Evolutionary conservation across 2,329 filamentous ascomycete genomes (phyloP), one percentile per base, ranked within the genome.

Genomic region (Achaetomium macrosporum): DNA sequence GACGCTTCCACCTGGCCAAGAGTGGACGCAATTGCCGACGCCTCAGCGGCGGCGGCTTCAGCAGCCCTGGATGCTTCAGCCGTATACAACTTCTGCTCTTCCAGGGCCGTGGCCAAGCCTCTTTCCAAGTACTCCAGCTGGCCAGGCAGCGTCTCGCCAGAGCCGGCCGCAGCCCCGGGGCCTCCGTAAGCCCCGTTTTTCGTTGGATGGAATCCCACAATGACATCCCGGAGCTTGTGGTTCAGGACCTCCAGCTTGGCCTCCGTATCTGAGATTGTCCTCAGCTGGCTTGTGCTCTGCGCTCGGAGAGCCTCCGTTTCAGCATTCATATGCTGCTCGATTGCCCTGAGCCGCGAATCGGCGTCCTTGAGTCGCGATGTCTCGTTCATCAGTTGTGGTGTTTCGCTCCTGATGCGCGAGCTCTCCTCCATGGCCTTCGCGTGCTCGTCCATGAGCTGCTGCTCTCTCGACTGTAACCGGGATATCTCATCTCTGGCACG

Each of bases 81-180:
- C 2, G 55, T 48, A 46, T 65, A 59, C 53, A 75, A 70, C 46
- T 75, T 71, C 61, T 84, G 78, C 59, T 83, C 81, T 15, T 79
- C 74, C 36, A 76, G 74, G 11, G 91, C 78, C 9, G 77, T 76
- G 30, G 75, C 71, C 31, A 93, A 70, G 1, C 82, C 81, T 60
- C 79, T 79, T 54, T 87, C 83, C 3, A 95, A 73, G 62, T 90
- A 91, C 39, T 85, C 81, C 17, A 93, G 68, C 63, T 91, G 85
- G 37, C 65, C 72, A 29, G 68, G 67, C 19, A 85, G 66, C 51
- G 75, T 69, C 16, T 75, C 72, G 8, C 73, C 74, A 13, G 77
- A 60, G 55, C 66, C 66, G 12, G 64, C 66, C 15, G 67, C 59
- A 0, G 77, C 33, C 5, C 20, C 75, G 1, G 76, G 74, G 8